Conservation (phyloP, 2,329 filamentous ascomycete genomes). For the Claviceps maximensis region DNA sequence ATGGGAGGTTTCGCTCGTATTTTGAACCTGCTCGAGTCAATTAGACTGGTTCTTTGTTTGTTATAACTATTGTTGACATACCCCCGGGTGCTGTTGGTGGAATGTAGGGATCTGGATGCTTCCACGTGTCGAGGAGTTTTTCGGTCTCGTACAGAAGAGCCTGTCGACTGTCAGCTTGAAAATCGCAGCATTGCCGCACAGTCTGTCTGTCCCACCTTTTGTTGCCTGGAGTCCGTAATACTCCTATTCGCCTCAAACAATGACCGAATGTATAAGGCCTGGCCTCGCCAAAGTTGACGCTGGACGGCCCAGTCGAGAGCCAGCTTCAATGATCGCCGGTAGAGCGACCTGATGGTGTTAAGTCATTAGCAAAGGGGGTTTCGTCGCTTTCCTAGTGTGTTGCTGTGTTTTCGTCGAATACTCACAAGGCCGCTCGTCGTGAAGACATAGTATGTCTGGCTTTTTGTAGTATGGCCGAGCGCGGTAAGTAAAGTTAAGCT, state of each 20-base stretch:
- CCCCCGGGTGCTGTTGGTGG: conserved; percentile 88
- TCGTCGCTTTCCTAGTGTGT: background rate
- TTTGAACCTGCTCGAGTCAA: conserved; percentile 57
- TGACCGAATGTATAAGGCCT: conserved; percentile 88
- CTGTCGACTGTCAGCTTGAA: conserved; percentile 31
- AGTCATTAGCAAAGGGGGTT: background rate
- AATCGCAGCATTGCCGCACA: background rate
- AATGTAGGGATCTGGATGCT: conserved; percentile 89
- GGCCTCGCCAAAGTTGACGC: conserved; percentile 84
- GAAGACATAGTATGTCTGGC: conserved; percentile 13
- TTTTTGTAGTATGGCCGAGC: background rate
- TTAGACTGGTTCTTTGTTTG: conserved; percentile 7
- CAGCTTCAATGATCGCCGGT: conserved; percentile 85
- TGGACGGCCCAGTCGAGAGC: conserved; percentile 93
- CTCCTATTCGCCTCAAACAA: conserved; percentile 89
- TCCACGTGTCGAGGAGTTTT: conserved; percentile 80
- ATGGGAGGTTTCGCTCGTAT: conserved; percentile 84
- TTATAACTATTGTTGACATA: conserved; percentile 27
- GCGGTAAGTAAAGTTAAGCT: background rate
- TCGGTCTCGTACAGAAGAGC: conserved; percentile 78
- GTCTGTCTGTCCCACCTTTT: conserved; percentile 47
- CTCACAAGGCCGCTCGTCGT: conserved; percentile 39
- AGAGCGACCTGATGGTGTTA: conserved; percentile 48
- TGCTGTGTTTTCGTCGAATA: conserved; percentile 1
- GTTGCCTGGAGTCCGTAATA: conserved; percentile 71